phyloP scores from a whole-genome alignment of 108 stramenopile genomes.

The Nannochloropsis salina region DNA sequence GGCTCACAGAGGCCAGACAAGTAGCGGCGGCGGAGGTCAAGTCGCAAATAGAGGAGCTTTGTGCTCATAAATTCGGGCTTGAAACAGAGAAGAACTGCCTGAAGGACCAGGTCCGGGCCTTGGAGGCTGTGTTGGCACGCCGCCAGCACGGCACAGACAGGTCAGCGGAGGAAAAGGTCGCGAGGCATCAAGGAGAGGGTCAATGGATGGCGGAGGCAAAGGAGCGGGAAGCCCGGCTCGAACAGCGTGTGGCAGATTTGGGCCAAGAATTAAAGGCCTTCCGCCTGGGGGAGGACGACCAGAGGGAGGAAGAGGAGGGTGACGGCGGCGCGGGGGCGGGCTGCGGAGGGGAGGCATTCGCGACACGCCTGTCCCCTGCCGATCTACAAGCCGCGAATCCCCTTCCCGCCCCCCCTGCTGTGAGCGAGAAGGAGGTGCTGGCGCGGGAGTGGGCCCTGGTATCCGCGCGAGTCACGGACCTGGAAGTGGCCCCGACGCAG shows the following conservation, averaged over 20 bases:
- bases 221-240: not conserved
- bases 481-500: not conserved
- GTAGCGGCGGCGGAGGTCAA: not conserved
- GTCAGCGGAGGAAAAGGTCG: not conserved
- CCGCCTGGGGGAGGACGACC: not conserved
- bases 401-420: not conserved
- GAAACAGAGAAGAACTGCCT: not conserved
- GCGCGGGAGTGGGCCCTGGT: not conserved
- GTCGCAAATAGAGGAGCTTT: not conserved
- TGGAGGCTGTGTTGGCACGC: not conserved
- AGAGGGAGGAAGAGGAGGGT: not conserved
- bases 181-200: not conserved
- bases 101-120: not conserved
- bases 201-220: not conserved
- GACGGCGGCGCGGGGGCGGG: not conserved
- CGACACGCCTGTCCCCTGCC: not conserved
- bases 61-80: not conserved
- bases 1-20: not conserved
- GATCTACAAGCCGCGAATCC: too few species aligned
- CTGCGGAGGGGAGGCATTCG: not conserved
- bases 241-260: not conserved
- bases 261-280: not conserved
- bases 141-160: not conserved
- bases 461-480: not conserved
- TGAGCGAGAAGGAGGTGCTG: not conserved